Evolutionary conservation across 2,329 filamentous ascomycete species (phyloP), one percentile per base, ranked within the genome.

Genomic region (Pseudogymnoascus sp.): DNA sequence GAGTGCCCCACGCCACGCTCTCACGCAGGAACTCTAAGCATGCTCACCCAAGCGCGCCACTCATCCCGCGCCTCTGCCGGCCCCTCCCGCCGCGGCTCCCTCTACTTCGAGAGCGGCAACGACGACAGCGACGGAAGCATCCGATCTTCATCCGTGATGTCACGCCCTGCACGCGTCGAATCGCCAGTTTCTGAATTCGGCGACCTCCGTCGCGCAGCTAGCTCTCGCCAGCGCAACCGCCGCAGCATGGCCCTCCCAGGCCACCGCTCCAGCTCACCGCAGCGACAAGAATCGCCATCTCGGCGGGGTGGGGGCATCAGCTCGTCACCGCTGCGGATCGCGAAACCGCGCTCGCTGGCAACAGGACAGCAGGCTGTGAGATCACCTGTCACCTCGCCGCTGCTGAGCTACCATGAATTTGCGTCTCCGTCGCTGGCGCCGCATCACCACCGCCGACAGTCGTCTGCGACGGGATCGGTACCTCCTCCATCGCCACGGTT

Each of bases 1-100:
- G 93, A 96, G 74, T 95, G 91, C 65, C 90, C 90, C 10, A 99
- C 95, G 3, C 95, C 95, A 10, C 87, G 91, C 66, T 97, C 93
- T 0, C 87, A 93, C 70, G 86, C 84, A 53, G 85, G 84, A 29
- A 77, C 80, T 7, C 71, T 80, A 61, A 84, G 82, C 66, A 76
- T 88, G 14, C 75, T 87, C 4, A 80, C 82, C 6, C 84, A 84
- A 62, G 50, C 50, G n/a, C 24, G 50, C 1, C 50, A 35, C 50
- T 59, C 50, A 21, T 59, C 50, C 26, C 26, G 50, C 7, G 50
- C 50, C 7, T 78, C 82, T 61, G 63, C 74, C 74, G 10, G 79
- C 26, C 75, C 90, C 62, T 88, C 86, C 62, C 90, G 93, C 62
- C 85, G 92, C 29, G 87, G 87, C 3, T 93, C 92, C 0, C 81